Conservation (phyloP, 495 filamentous ascomycete species). For the Cercophora samala region DNA sequence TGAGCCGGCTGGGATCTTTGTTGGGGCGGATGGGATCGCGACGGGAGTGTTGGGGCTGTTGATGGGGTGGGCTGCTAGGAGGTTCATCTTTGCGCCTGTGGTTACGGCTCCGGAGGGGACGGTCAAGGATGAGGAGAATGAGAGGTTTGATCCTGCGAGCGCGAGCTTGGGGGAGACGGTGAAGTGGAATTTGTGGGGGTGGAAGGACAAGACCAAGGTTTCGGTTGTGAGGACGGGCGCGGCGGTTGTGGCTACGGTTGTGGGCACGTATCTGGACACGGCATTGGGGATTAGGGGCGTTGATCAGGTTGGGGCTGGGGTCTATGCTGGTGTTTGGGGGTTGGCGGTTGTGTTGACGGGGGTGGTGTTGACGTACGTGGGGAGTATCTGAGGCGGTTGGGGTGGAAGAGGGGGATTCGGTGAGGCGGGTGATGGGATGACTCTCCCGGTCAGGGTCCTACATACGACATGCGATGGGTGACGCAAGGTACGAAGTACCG, state of each 20-base stretch:
- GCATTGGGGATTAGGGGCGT: slow-evolving; percentile 62
- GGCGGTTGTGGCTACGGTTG: slow-evolving; percentile 52
- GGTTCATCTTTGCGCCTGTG: slow-evolving; percentile 72
- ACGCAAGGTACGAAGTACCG: slow-evolving; percentile 7
- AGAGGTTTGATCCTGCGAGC: slow-evolving; percentile 51
- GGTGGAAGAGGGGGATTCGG: slow-evolving; percentile 6
- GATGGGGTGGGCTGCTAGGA: slow-evolving; percentile 63
- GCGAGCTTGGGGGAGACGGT: slow-evolving; percentile 58
- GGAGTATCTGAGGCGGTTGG: slow-evolving; percentile 18
- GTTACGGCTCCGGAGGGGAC: slow-evolving; percentile 46
- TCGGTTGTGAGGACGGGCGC: slow-evolving; percentile 60
- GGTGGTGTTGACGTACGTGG: slow-evolving; percentile 46
- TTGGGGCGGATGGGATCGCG: slow-evolving; percentile 54
- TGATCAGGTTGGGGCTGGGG: slow-evolving; percentile 60
- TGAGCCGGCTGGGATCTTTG: slow-evolving; percentile 46
- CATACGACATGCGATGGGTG: neutral
- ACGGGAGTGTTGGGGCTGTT: slow-evolving; percentile 32
- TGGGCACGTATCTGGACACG: slow-evolving; percentile 64
- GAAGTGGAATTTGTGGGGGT: slow-evolving; percentile 58
- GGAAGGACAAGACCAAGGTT: slow-evolving; percentile 60
- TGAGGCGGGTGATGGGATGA: neutral
- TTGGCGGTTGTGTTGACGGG: slow-evolving; percentile 58
- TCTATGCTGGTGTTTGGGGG: slow-evolving; percentile 70
- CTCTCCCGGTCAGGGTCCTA: neutral
- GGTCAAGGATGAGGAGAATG: slow-evolving; percentile 34